Evolutionary conservation across 768 basidiomycete species (phyloP), one percentile per base, ranked within the genome.

Genomic region (Kwoniella shandongensis): DNA sequence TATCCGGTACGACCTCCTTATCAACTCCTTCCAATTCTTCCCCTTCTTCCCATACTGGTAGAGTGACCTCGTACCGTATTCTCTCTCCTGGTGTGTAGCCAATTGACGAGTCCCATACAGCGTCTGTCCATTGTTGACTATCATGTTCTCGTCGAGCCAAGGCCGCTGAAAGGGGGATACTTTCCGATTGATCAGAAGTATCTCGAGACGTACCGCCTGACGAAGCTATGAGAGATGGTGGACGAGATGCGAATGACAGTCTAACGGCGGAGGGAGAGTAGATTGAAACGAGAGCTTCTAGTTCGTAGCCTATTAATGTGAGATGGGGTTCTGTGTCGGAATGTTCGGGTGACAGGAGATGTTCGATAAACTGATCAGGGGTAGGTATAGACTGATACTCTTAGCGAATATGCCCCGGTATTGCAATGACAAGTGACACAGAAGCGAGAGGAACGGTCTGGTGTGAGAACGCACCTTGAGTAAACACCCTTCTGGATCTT

Each of bases 251-350:
- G 25, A 59, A 49, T 18, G 54, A 57, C 6, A 73, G 62, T 35
- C 62, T 61, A 52, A 70, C 58, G 1, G 62, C 42, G 1, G 39
- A 51, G 10, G 61, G 48, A 12, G 69, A 59, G 54, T 72, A 72
- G 51, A 75, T 75, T 2, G 73, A 70, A 3, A 65, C 26, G 4
- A 75, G 67, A n/a, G 70, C 69, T 61, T 75, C 73, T 25, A 75
- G 65, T 54, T 75, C 73, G 62, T 70, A 70, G 12, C 73, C 73
- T 50, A 75, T 69, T 1, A 70, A 67, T 11, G 57, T 30, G 30
- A 67, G 62, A 39, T 69, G 60, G 0, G 73, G 67, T 11, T 72
- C 62, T 0, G 56, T 51, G 38, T 75, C 69, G 26, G 67, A 57
- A 41, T 69, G 53, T 5, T 65, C 61, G 17, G 65, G 35, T 17